These are phyloP conservation scores for Plasmodium vivax DNA, from an alignment of 169 alveolate genomes.

Conservation along the genomic window DNA sequence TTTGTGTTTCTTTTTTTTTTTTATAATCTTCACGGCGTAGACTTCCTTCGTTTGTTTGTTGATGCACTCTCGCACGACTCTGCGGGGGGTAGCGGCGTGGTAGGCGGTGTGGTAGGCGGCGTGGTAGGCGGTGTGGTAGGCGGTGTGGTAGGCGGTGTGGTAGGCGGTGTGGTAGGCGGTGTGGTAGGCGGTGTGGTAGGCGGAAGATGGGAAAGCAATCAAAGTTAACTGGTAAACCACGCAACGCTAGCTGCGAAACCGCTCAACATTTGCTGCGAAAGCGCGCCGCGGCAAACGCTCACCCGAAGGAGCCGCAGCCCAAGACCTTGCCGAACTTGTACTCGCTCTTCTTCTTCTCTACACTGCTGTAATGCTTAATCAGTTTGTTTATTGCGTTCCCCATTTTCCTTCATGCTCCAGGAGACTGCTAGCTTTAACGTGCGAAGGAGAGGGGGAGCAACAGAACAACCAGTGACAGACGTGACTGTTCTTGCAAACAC, in stretches of 20 bases:
- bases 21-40: slow-evolving; percentile 57
- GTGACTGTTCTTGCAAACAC: not conserved
- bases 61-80: slow-evolving; percentile 59
- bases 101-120: too few species aligned
- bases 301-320: slow-evolving; percentile 72
- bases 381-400: slow-evolving; percentile 46
- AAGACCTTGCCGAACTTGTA: slow-evolving; percentile 46
- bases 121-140: too few species aligned
- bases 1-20: slow-evolving; percentile 41
- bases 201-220: not conserved
- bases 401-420: slow-evolving; percentile 33
- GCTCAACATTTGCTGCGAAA: too few species aligned
- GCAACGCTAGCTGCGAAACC: too few species aligned
- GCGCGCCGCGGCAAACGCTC: not conserved
- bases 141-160: too few species aligned
- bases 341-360: slow-evolving; percentile 52
- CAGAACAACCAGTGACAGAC: not conserved
- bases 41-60: slow-evolving; percentile 55
- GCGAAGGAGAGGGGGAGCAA: not conserved
- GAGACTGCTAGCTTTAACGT: not conserved
- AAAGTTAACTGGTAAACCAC: too few species aligned
- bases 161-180: too few species aligned
- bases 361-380: slow-evolving; percentile 19
- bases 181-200: not conserved
- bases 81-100: too few species aligned